These are phyloP conservation scores for Nakazawaea populi DNA, from an alignment of 805 yeast species.

Conservation along the genomic window DNA sequence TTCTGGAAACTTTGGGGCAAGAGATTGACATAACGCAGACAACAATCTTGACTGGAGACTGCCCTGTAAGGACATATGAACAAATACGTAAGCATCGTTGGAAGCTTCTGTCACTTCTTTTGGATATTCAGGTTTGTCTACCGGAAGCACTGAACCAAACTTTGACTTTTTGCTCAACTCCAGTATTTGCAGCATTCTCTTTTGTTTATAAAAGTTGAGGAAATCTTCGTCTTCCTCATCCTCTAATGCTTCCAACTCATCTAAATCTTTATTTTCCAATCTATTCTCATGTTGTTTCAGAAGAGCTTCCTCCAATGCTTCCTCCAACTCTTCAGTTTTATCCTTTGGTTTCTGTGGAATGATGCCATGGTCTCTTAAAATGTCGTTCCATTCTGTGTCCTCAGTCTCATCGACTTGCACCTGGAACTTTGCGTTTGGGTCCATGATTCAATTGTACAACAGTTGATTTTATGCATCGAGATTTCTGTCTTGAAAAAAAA, in stretches of 20 bases:
- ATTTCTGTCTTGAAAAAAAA: background rate
- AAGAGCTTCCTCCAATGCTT: conserved; percentile 80
- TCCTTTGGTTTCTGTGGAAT: conserved; percentile 90
- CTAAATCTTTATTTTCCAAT: conserved; percentile 67
- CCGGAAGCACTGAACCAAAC: conserved; percentile 73
- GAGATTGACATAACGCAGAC: conserved; percentile 44
- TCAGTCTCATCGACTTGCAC: conserved; percentile 92
- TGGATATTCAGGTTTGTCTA: conserved; percentile 84
- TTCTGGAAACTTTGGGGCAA: conserved; percentile 70
- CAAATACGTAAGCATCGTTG: conserved; percentile 56
- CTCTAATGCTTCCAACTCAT: conserved; percentile 82
- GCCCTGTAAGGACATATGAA: conserved; percentile 69
- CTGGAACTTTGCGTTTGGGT: conserved; percentile 53
- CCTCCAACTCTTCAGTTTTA: conserved; percentile 82
- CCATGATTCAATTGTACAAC: background rate
- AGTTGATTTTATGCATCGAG: too few species aligned
- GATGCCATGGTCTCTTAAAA: conserved; percentile 81
- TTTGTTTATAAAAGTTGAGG: conserved; percentile 66
- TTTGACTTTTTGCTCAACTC: conserved; percentile 46
- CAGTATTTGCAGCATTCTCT: conserved; percentile 71
- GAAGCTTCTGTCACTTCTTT: conserved; percentile 83
- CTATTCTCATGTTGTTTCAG: conserved; percentile 76
- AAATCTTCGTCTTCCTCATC: conserved; percentile 94
- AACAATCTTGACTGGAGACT: conserved; percentile 71
- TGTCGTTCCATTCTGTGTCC: conserved; percentile 99